Evolutionary conservation across 305 asterid species (phyloP), one percentile per base, ranked within the genome.

Genomic region (Rubia peregrina): DNA sequence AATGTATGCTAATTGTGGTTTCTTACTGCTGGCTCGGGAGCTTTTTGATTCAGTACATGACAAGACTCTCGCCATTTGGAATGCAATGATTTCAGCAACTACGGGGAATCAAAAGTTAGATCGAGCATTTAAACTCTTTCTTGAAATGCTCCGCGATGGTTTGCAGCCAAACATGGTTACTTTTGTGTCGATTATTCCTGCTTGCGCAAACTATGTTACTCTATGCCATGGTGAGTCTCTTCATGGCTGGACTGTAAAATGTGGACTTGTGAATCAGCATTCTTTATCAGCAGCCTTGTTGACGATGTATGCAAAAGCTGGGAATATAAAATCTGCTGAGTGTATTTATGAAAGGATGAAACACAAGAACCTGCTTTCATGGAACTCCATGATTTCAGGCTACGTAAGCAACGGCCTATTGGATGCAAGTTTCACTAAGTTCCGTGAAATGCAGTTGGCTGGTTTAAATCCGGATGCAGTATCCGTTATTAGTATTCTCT

Each of bases 361-460:
- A 41, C 14, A 62, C 17, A 85, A 78, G 73, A 81, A 71, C 69
- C 72, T 77, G 70, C 66, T 85, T 16, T 71, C 82, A 14, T 86
- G 90, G 90, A 89, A 89, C 69, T 83, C 95, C 2, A 80, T 86
- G 86, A 81, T 89, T 42, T 85, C 95, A 38, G 86, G 88, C 49
- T 80, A 81, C 73, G 74, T 81, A 60, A 73, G 74, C 59, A 71
- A 80, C 67, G 84, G 87, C 61, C 70, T 79, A 10, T 75, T 64
- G 59, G 59, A 70, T 66, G 71, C 76, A 70, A 78, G 88, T 77
- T 76, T 86, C 67, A 75, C 77, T 48, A 74, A 71, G 8, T 82
- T 89, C 21, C 60, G 71, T 65, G 79, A 76, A 74, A 85, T 89
- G 92, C 90, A 80, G 82, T 75, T 30, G 40, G 83, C 82, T 59